A percentile compares a stretch with the other conserved stretches of the same genome.
Conservation (phyloP, 768 basidiomycete genomes). For the Russula emetica region DNA sequence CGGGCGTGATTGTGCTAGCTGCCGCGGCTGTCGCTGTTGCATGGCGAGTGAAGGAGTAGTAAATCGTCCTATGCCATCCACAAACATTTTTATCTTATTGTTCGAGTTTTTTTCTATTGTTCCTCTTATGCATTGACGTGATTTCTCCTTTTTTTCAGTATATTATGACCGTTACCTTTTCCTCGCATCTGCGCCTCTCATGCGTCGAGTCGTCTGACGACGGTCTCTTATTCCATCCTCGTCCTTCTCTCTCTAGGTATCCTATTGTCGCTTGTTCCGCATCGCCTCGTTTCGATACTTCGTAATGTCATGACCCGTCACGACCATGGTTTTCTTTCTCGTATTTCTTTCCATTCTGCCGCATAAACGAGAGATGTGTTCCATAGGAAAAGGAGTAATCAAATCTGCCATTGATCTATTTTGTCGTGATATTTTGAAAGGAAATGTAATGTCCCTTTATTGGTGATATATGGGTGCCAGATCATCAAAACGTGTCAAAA, state of each 20-base stretch:
- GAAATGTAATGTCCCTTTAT: constrained; percentile 1
- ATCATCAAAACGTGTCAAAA: background rate
- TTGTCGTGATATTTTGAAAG: constrained; percentile 4
- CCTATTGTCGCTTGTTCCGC: constrained; percentile 18
- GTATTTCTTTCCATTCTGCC: constrained; percentile 1
- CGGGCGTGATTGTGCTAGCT: constrained; percentile 27
- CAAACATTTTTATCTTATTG: constrained; percentile 24
- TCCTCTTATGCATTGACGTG: constrained; percentile 19
- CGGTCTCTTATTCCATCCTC: constrained; percentile 9
- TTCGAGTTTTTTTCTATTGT: constrained; percentile 17
- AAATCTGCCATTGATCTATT: constrained; percentile 17
- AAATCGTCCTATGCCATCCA: background rate
- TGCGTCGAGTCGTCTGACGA: constrained; percentile 2
- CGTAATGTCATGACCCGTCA: constrained; percentile 28
- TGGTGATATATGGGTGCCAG: background rate
- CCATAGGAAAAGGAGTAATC: constrained; percentile 22
- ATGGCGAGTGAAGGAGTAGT: constrained; percentile 27
- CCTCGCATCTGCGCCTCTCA: constrained; percentile 10
- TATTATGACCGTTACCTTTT: constrained; percentile 17
- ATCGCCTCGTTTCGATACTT: constrained; percentile 19
- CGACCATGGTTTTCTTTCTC: constrained; percentile 19
- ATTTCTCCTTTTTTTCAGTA: constrained; percentile 22
- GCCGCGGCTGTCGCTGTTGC: constrained; percentile 29
- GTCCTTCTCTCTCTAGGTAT: constrained; percentile 15
- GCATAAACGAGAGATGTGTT: constrained; percentile 19